A percentile compares a stretch with the other conserved stretches of the same genome.
phyloP scores from a whole-genome alignment of 208 protist species.

The Trypanosoma boissoni region DNA sequence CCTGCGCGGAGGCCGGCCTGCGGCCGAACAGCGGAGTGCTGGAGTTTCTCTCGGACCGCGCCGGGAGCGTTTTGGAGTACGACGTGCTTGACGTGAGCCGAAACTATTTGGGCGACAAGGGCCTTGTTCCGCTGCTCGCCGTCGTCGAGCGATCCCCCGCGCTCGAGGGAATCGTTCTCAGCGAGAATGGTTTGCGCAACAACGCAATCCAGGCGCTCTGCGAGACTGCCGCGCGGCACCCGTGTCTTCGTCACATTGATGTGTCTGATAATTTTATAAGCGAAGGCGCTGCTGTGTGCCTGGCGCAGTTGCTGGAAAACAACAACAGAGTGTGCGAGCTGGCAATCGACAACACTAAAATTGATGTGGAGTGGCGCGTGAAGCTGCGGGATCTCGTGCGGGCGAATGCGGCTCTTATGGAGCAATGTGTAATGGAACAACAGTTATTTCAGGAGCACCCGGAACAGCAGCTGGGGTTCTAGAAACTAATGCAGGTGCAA shows the following conservation, averaged over 20 bases:
- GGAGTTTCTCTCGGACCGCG: constrained; percentile 52
- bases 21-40: constrained; percentile 73
- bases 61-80: constrained; percentile 25
- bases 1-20: constrained; percentile 63
- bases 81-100: constrained; percentile 66
- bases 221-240: constrained; percentile 37
- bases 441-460: not conserved
- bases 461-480: not conserved
- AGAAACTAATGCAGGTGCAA: not conserved
- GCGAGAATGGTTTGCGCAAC: constrained; percentile 89
- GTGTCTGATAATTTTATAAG: constrained; percentile 91
- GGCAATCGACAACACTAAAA: constrained; percentile 81
- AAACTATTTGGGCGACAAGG: constrained; percentile 91
- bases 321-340: constrained; percentile 67
- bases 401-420: constrained; percentile 29
- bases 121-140: constrained; percentile 59
- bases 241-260: constrained; percentile 65
- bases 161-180: constrained; percentile 48
- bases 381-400: constrained; percentile 49
- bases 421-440: constrained; percentile 15
- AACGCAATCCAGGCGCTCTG: constrained; percentile 58
- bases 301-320: constrained; percentile 49
- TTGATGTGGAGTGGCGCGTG: constrained; percentile 75
- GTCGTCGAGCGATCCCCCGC: constrained; percentile 57
- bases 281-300: constrained; percentile 63